Base-by-base conservation (phyloP, 768 basidiomycete genomes). In the Trametes gibbosa region DNA sequence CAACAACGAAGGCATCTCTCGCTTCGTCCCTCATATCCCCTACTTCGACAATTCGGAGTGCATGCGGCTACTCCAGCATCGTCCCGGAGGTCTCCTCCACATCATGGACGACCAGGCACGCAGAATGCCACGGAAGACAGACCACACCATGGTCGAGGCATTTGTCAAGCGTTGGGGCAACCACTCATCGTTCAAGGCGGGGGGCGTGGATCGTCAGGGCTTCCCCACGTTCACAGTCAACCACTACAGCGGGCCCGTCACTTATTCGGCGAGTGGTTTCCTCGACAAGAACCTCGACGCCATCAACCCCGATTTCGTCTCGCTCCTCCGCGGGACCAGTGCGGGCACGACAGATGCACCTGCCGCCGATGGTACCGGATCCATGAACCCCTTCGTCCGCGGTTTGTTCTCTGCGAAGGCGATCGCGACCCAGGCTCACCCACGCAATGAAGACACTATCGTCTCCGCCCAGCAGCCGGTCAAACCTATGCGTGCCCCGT, bases 81-180 rank as follows among this genome's bases (percentile, higher is more conserved):
- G 78, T 54, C 94, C 92, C 1, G 95, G 95, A 10, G 97, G 97
- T 1, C 78, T 99, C 32, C 86, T 98, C 53, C 93, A 96, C 67
- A 98, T 98, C 72, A 92, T 98, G 89, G 95, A 98, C 69, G 96
- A 98, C 69, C 95, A 97, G 72, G 90, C 95, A 1, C 82, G 89
- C 13, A 81, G 90, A 39, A 81, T 83, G 56, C 87, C 85, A 59
- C 95, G 94, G 75, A 95, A 95, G 83, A 95, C 88, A 2, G 93
- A 96, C 66, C 83, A 88, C 53, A 92, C 89, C 0, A 97, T 98
- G 93, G 84, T 95, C 9, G 94, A 97, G 66, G 92, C 95, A 0
- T 93, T 98, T 69, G 79, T 83, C 47, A 98, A 98, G 73, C 84
- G 96, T 1, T 98, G 95, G 92, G 91, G 86, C 6, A 96, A 92